Evolutionary conservation across 116 monocot species (phyloP).

Genomic region (Phalaenopsis hybrid): DNA sequence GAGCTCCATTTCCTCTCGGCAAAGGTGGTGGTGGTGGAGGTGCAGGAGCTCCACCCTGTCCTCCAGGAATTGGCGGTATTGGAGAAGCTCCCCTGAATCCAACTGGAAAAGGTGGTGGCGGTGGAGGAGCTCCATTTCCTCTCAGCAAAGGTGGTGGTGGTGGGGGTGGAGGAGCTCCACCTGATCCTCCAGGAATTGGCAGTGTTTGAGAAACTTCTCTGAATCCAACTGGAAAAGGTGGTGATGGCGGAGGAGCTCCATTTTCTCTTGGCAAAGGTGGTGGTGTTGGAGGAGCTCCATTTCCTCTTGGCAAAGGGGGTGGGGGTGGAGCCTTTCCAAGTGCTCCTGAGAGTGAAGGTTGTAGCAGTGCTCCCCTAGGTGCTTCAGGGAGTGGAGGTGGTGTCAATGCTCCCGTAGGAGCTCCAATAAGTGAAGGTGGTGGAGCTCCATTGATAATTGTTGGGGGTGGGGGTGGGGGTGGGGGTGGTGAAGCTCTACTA

Average conservation of each 20-base stretch:
- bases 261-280: slow-evolving; percentile 13
- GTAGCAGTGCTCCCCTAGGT: slow-evolving; percentile 5
- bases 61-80: slow-evolving; percentile 27
- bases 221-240: slow-evolving; percentile 15
- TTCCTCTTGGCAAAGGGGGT: slow-evolving; percentile 6
- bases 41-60: no score
- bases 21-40: slow-evolving; percentile 22
- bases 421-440: background rate
- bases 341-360: slow-evolving; percentile 13
- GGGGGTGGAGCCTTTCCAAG: slow-evolving; percentile 12
- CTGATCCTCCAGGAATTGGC: slow-evolving; percentile 4
- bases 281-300: slow-evolving; percentile 11
- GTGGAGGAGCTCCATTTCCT: slow-evolving; percentile 4
- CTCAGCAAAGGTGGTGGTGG: slow-evolving; percentile 10
- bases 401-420: slow-evolving; percentile 5
- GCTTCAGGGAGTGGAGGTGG: slow-evolving; percentile 12
- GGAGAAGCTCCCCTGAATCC: slow-evolving; percentile 19
- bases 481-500: slow-evolving; percentile 7
- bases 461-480: background rate
- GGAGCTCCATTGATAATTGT: background rate
- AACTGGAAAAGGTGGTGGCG: slow-evolving; percentile 1
- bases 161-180: slow-evolving; percentile 12
- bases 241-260: slow-evolving; percentile 31
- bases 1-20: slow-evolving; percentile 9
- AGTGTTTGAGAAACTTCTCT: slow-evolving; percentile 11